These are phyloP conservation scores for Solanum arcanum DNA, from an alignment of 257 asterid species.

Conservation along the genomic window DNA sequence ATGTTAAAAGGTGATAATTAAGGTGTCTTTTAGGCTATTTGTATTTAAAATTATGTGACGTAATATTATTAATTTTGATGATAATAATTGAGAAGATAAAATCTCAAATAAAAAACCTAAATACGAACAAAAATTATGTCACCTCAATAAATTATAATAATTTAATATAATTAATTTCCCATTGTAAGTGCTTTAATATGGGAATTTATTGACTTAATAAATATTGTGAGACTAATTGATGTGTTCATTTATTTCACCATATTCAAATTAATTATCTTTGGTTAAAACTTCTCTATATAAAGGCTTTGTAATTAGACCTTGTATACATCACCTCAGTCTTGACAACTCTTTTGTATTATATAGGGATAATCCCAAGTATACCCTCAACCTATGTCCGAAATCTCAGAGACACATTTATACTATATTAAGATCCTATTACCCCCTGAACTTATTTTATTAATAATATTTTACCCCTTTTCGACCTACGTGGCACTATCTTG, in stretches of 20 bases:
- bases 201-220: background rate
- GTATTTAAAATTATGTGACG: background rate
- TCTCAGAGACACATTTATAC: no score
- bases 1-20: background rate
- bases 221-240: no score
- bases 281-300: background rate
- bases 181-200: background rate
- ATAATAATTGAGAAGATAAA: no score
- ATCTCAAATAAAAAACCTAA: background rate
- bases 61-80: background rate
- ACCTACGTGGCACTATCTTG: no score
- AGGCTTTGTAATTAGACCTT: background rate
- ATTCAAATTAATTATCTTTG: background rate
- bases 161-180: no score
- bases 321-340: background rate
- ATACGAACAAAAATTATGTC: background rate
- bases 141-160: background rate
- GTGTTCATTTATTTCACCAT: background rate
- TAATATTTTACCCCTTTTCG: no score
- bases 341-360: background rate
- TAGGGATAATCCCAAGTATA: no score
- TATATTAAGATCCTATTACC: no score
- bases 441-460: no score
- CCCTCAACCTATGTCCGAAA: no score
- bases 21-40: background rate